Evolutionary conservation across 2,329 filamentous ascomycete genomes (phyloP), one percentile per base, ranked within the genome.

Genomic region (Cylindrodendrum hubeiense): DNA sequence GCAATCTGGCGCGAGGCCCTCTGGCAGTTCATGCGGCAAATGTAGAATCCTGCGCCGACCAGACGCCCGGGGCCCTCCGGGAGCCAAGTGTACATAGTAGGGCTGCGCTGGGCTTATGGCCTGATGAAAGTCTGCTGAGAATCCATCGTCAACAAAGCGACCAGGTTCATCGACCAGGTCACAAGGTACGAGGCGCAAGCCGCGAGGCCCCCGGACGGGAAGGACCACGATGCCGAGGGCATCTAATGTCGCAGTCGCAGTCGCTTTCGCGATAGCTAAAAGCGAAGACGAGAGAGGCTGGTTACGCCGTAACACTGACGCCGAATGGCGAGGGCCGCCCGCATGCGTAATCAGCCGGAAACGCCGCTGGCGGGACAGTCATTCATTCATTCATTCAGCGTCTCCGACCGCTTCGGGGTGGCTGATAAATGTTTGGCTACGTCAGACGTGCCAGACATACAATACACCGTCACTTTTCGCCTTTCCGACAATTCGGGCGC

Each of bases 111-210:
- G 51, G 46, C 17, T 46, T 39, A 24, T 63, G 60, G 53, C 47
- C 60, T 63, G 60, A 63, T 46, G 46, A 24, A 44, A 17, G 1
- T 63, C 39, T 47, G 44, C 59, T 51, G 44, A 62, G 44, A 51
- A 17, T 41, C 60, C 43, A 41, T 53, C 53, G 53, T 44, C 53
- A 43, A 54, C 33, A 17, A 52, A 17, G n/a, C 13, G 41, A 21
- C 58, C 17, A n/a, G 47, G 57, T 22, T 46, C 5, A 15, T 46
- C 28, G 50, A 30, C 50, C 39, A 39, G 21, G n/a, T 24, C 41
- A 24, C 5, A 13, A 12, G 17, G 24, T 33, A 34, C 26, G 21
- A 43, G 26, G 13, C 34, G 15, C 17, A 17, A 4, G 34, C 5
- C 15, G 12, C 33, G 15, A 37, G 33, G 15, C 33, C 34, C 17